A percentile compares a stretch with the other conserved stretches of the same genome.
phyloP scores from a whole-genome alignment of 1,284 basidiomycete genomes.

The Cryptococcus sp. region DNA sequence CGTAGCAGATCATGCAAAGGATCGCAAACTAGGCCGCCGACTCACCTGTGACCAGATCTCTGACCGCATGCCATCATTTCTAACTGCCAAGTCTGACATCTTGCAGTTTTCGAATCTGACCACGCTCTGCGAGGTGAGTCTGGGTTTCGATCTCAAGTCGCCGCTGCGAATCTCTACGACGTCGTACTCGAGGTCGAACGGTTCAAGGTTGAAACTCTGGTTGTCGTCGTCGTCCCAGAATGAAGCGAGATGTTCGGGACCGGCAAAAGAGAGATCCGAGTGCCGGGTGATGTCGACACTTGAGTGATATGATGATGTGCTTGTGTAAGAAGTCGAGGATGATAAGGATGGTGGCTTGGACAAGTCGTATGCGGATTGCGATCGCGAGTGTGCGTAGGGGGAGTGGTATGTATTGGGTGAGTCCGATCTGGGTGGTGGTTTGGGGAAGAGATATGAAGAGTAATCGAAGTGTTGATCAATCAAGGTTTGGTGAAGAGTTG shows the following conservation, averaged over 20 bases:
- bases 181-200: background rate
- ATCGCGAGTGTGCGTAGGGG: background rate
- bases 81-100: background rate
- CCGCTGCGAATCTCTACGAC: background rate
- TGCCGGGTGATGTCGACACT: background rate
- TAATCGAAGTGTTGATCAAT: background rate
- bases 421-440: background rate
- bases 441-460: background rate
- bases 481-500: background rate
- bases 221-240: background rate
- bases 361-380: background rate
- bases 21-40: background rate
- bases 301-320: background rate
- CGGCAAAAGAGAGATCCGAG: constrained; percentile 1
- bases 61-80: constrained; percentile 5
- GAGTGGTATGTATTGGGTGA: background rate
- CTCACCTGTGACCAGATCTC: constrained; percentile 9
- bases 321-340: background rate
- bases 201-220: too few relatives aligned
- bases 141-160: background rate
- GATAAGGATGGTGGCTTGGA: background rate
- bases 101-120: background rate
- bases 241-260: background rate
- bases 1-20: background rate
- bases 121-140: background rate